Conservation (phyloP, 768 basidiomycete genomes). For the Rubroboletus pulcherrimus region DNA sequence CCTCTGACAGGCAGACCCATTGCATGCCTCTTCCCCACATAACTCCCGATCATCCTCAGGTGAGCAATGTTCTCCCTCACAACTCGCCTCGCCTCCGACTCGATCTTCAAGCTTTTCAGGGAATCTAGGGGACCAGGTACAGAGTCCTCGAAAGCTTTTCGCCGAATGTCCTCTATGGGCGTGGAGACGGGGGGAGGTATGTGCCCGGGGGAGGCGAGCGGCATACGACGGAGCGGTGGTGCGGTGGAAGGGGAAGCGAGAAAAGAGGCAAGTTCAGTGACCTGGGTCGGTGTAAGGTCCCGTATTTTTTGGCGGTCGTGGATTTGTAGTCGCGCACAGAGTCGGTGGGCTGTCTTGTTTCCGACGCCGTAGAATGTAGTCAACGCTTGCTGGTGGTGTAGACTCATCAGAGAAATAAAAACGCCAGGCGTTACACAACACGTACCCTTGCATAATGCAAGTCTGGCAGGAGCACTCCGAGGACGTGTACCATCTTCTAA, state of each 20-base stretch:
- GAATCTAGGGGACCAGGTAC: constrained; percentile 49
- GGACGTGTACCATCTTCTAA: constrained; percentile 71
- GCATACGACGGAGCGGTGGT: constrained; percentile 58
- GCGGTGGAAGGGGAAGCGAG: constrained; percentile 86
- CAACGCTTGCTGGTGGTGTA: constrained; percentile 68
- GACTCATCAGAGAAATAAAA: neutral
- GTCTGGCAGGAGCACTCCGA: constrained; percentile 81
- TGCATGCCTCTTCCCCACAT: constrained; percentile 89
- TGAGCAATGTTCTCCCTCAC: constrained; percentile 91
- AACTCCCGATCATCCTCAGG: constrained; percentile 90
- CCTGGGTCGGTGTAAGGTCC: constrained; percentile 80
- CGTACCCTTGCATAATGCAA: constrained; percentile 71
- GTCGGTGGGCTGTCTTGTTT: constrained; percentile 63
- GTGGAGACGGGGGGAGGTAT: constrained; percentile 43
- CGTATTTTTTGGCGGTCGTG: constrained; percentile 81
- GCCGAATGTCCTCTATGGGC: constrained; percentile 28
- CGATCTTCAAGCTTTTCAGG: constrained; percentile 74
- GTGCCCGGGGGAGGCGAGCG: constrained; percentile 57
- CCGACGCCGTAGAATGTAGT: constrained; percentile 89
- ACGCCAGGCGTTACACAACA: neutral
- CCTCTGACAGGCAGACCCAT: constrained; percentile 93
- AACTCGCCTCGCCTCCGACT: constrained; percentile 78
- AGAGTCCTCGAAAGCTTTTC: constrained; percentile 30
- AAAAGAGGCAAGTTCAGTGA: constrained; percentile 90
- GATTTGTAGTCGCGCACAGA: constrained; percentile 91